A percentile compares a stretch with the other conserved stretches of the same genome.
phyloP scores from a whole-genome alignment of 1,139 yeast species.

The Sugiyamaella japonica region DNA sequence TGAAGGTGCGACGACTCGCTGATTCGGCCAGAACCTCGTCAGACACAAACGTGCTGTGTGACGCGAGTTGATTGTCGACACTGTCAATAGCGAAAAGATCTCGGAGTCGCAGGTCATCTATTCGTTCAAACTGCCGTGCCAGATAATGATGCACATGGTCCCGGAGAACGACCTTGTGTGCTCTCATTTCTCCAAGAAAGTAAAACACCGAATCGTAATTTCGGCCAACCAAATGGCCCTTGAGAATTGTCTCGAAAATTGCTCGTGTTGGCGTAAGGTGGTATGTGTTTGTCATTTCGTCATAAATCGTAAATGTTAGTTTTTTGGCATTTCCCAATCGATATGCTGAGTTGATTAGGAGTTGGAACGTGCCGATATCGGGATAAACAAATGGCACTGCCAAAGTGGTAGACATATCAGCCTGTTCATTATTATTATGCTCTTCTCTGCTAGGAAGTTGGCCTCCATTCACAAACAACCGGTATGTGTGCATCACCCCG shows the following conservation, averaged over 20 bases:
- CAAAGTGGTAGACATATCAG: too few relatives aligned
- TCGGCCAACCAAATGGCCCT: constrained; percentile 34
- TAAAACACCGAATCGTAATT: constrained; percentile 27
- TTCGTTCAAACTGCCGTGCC: constrained; percentile 19
- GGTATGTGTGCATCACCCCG: constrained; percentile 30
- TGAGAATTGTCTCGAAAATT: constrained; percentile 33
- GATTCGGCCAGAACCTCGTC: constrained; percentile 24
- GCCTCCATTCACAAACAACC: constrained; percentile 20
- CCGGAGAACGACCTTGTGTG: constrained; percentile 24
- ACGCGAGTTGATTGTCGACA: constrained; percentile 10
- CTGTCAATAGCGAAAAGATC: constrained; percentile 16
- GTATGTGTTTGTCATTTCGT: constrained; percentile 24
- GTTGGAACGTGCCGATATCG: constrained; percentile 31
- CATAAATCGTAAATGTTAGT: constrained; percentile 33
- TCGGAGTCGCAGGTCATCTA: constrained; percentile 20
- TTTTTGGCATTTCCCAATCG: constrained; percentile 37
- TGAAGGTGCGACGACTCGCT: constrained; percentile 7
- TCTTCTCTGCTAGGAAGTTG: background rate
- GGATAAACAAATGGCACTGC: constrained; percentile 24
- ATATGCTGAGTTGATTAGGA: constrained; percentile 33
- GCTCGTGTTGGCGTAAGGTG: constrained; percentile 26
- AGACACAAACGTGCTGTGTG: constrained; percentile 21
- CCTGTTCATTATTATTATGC: too few relatives aligned
- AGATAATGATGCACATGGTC: constrained; percentile 28
- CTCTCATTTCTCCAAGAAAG: constrained; percentile 34